A percentile compares a stretch with the other conserved stretches of the same genome.
Evolutionary conservation across 768 basidiomycete species (phyloP).

Genomic region (Lactarius quietus): DNA sequence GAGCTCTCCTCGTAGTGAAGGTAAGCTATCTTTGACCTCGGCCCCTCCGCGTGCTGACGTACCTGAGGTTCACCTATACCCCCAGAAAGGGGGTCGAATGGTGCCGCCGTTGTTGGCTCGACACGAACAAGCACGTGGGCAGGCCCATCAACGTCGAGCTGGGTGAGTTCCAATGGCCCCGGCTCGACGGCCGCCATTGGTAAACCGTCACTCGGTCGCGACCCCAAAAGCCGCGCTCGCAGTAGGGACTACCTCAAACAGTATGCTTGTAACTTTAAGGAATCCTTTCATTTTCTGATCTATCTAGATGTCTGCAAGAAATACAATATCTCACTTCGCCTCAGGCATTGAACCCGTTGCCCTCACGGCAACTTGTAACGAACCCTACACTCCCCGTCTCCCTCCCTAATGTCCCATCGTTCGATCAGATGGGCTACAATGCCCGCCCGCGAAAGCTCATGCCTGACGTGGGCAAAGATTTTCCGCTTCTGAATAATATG

Average conservation of each 20-base stretch:
- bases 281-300: slow-evolving; percentile 47
- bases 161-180: slow-evolving; percentile 44
- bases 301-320: slow-evolving; percentile 89
- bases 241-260: slow-evolving; percentile 98
- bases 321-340: slow-evolving; percentile 96
- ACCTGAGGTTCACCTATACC: slow-evolving; percentile 65
- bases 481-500: slow-evolving; percentile 59
- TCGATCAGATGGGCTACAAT: slow-evolving; percentile 71
- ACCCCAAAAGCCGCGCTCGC: slow-evolving; percentile 92
- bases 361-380: slow-evolving; percentile 74
- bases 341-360: slow-evolving; percentile 95
- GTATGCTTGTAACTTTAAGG: slow-evolving; percentile 86
- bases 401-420: slow-evolving; percentile 68
- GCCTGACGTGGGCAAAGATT: slow-evolving; percentile 73
- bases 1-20: slow-evolving; percentile 85
- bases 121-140: slow-evolving; percentile 59
- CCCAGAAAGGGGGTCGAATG: slow-evolving; percentile 50
- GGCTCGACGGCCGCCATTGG: slow-evolving; percentile 44
- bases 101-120: slow-evolving; percentile 41
- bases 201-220: slow-evolving; percentile 76
- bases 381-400: slow-evolving; percentile 61
- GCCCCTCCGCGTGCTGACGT: slow-evolving; percentile 18
- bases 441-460: slow-evolving; percentile 79
- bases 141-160: slow-evolving; percentile 38
- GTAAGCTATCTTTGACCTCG: slow-evolving; percentile 37